Base-by-base conservation (phyloP, 2,329 filamentous ascomycete genomes). In the Xylaria sp. region DNA sequence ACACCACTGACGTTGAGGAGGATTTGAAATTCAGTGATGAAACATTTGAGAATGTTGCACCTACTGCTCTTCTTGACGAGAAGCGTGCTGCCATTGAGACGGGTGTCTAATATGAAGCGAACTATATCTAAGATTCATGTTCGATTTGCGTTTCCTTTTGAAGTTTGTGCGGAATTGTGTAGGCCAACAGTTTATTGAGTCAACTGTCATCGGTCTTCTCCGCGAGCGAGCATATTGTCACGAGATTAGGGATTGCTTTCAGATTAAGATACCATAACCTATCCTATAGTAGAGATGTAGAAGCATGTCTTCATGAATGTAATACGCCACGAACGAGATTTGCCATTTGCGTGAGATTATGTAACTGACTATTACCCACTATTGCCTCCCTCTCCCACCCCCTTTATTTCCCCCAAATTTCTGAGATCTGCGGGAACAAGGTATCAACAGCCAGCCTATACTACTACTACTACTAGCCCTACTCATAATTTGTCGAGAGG, bases 11-110 rank as follows among this genome's bases (percentile, higher is more conserved):
- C 1, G 74, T 97, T 4, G 92, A 95, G 79, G 90, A 94, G 61
- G 94, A 97, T 79, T 82, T 97, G 58, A 89, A 89, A 76, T 94
- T 93, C 78, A 93, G 91, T 22, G 94, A 97, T 75, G 92, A 96
- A 85, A 96, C 91, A 0, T 75, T 90, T 17, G 87, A 86, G 29
- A 92, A 97, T 71, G 90, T 97, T 15, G 76, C 79, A 13, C 75
- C 77, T 9, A 65, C 69, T 2, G 74, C 66, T 3, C 69, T 66
- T 11, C 62, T 77, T 15, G 66, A 73, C 5, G 72, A 76, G 66
- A 77, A 79, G 72, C 69, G 45, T 15, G 58, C 63, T 22, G 44
- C 44, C 22, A 9, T 69, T 13, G 66, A 63, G n/a, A 33, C 36
- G 1, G 9, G 3, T 25, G 59, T 66, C 25, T 70, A 17, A 66